Base-by-base conservation (phyloP, 179 eudicot species). In the Patellifolia procumbens region DNA sequence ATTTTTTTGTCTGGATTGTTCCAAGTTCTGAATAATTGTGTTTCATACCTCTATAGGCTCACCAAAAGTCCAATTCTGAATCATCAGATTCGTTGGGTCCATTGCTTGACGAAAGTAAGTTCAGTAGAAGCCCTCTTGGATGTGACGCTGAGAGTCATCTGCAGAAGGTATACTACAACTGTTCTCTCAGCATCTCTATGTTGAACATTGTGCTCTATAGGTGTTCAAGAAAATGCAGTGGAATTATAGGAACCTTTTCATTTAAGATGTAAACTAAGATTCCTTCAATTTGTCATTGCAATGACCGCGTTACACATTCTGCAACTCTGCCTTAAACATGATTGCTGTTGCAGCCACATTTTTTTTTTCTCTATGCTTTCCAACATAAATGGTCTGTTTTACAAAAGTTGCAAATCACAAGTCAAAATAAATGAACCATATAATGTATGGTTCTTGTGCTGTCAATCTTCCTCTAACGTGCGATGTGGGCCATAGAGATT, bases 41-140 rank as follows among this genome's bases (percentile, higher is more conserved):
- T 71, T 52, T 46, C 58, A 66, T 75, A 87, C 89, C 71, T 52
- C 52, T 63, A 70, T 75, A 87, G 90, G 86, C 76, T 79, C 71
- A 29, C 74, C 59, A 83, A 70, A 80, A 89, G 69, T 78, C 84
- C 24, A 81, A 79, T 76, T 74, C 84, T 43, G 88, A 76, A 79
- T 77, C 84, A 72, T 86, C 88, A 61, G 86, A 76, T 78, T 84
- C 86, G 35, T 67, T 70, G 31, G 82, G 76, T 58, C 79, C 75
- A 65, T 70, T 84, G 71, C 78, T 82, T 55, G 17, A 65, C 74
- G 85, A 78, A 76, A 68, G 26, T 46, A 82, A 56, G 55, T 75
- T 70, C 75, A 72, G 48, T 43, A 43, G 73, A 79, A 60, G 68
- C 63, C 51, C 74, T 59, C 39, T 37, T 63, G 58, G 70, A 46